phyloP scores from a whole-genome alignment of 148 eudicot species.

The Silene latifolia region DNA sequence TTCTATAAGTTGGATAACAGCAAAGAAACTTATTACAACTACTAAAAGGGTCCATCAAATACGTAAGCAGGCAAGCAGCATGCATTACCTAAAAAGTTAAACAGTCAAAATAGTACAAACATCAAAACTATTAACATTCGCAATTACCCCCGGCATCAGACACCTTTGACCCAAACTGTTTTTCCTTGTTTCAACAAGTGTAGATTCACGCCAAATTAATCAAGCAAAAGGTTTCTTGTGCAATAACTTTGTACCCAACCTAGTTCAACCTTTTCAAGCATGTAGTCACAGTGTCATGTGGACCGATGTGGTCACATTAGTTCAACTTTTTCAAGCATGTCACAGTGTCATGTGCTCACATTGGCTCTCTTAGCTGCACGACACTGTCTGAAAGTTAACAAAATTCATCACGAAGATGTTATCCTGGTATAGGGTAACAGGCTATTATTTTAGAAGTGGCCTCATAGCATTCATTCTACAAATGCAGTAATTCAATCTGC shows the following conservation, averaged over 20 bases:
- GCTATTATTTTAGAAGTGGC: neutral
- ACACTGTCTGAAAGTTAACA: neutral
- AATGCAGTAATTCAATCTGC: neutral
- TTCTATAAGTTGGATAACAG: neutral
- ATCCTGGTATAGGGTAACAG: neutral
- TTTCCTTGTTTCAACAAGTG: neutral
- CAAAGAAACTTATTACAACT: neutral
- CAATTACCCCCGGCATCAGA: neutral
- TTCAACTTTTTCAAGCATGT: conserved; percentile 7
- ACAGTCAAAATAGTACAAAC: too few relatives aligned
- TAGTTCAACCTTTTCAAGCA: conserved; percentile 2
- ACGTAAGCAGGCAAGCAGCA: neutral
- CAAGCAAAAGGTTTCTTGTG: neutral
- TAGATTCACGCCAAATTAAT: neutral
- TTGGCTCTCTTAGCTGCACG: neutral
- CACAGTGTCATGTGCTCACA: neutral
- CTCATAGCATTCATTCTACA: neutral
- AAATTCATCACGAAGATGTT: neutral
- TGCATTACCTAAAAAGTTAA: neutral
- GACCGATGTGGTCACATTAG: neutral
- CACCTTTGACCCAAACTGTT: neutral
- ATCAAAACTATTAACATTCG: neutral
- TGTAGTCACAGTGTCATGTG: neutral
- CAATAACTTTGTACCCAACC: neutral
- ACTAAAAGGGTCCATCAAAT: neutral